phyloP scores from a whole-genome alignment of 2,329 filamentous ascomycete species.

The Alternaria ventricosa region DNA sequence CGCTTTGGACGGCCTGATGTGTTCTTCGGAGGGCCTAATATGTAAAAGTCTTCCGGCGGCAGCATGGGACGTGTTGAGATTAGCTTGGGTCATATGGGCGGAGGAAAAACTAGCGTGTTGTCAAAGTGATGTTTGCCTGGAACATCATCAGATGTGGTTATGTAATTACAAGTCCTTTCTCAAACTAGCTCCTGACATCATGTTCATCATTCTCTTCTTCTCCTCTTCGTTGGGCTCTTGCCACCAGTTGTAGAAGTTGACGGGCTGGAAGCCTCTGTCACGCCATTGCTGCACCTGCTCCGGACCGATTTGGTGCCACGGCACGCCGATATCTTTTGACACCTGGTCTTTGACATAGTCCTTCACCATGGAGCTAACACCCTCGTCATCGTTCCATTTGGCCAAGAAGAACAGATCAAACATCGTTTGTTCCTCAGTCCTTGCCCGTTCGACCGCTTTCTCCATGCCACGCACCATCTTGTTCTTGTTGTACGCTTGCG shows the following conservation, averaged over 20 bases:
- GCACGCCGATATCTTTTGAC: slow-evolving; percentile 18
- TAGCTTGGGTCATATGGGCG: neutral
- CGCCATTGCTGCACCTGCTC: slow-evolving; percentile 18
- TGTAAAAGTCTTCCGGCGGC: neutral
- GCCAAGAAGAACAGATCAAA: neutral
- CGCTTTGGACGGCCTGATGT: neutral
- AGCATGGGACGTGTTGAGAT: neutral
- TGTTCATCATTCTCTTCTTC: slow-evolving; percentile 5
- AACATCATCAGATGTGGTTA: neutral
- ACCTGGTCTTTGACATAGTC: slow-evolving; percentile 11
- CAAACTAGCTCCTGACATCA: neutral
- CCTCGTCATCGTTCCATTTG: neutral
- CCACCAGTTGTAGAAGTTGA: slow-evolving; percentile 11
- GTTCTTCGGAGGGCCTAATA: neutral
- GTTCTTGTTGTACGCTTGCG: neutral
- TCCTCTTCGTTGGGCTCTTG: slow-evolving; percentile 9
- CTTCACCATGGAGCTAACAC: neutral
- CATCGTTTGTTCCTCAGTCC: neutral
- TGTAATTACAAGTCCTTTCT: slow-evolving; percentile 4
- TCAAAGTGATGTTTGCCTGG: neutral
- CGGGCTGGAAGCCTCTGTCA: slow-evolving; percentile 14
- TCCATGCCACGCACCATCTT: neutral
- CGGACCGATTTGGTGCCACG: slow-evolving; percentile 16
- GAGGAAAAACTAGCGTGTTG: neutral
- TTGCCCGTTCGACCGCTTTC: neutral